Conservation (phyloP, 441 rosid genomes). For the Rhodomyrtus psidioides region DNA sequence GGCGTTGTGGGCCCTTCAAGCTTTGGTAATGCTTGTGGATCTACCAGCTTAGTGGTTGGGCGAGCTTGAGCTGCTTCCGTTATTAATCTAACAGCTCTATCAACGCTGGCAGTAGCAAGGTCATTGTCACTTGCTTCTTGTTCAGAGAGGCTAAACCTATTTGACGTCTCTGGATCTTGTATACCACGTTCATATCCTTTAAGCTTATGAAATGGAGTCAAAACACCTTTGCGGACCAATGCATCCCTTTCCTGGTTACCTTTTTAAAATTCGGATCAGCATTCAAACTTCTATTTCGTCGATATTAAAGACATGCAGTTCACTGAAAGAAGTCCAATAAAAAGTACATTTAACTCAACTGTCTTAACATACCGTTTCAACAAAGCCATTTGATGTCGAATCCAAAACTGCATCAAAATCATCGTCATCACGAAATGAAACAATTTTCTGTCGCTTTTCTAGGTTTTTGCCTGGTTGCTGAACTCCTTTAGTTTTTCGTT, state of each 20-base stretch:
- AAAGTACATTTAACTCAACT: constrained; percentile 1
- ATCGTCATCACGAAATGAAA: constrained; percentile 60
- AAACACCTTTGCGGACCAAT: constrained; percentile 85
- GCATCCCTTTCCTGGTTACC: constrained; percentile 91
- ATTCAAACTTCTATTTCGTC: neutral
- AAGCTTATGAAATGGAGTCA: constrained; percentile 93
- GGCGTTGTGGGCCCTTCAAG: constrained; percentile 76
- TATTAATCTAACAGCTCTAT: constrained; percentile 51
- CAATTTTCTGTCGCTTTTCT: constrained; percentile 47
- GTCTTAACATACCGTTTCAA: constrained; percentile 55
- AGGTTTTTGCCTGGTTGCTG: constrained; percentile 29
- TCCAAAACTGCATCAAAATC: constrained; percentile 83
- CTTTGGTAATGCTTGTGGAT: constrained; percentile 60
- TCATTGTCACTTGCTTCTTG: constrained; percentile 34
- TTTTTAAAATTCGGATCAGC: neutral
- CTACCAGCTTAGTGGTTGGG: constrained; percentile 75
- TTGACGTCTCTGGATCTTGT: constrained; percentile 53
- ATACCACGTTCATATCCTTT: constrained; percentile 87
- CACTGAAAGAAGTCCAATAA: neutral
- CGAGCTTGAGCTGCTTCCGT: constrained; percentile 77
- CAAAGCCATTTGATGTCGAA: constrained; percentile 83
- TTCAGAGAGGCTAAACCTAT: constrained; percentile 17
- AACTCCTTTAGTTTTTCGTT: constrained; percentile 45
- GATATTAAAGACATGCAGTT: neutral
- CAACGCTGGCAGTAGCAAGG: constrained; percentile 44